Percentiles rank a stretch among this genome's conserved stretches.
Conservation (phyloP, 495 filamentous ascomycete genomes). For the Neurospora sp. region DNA sequence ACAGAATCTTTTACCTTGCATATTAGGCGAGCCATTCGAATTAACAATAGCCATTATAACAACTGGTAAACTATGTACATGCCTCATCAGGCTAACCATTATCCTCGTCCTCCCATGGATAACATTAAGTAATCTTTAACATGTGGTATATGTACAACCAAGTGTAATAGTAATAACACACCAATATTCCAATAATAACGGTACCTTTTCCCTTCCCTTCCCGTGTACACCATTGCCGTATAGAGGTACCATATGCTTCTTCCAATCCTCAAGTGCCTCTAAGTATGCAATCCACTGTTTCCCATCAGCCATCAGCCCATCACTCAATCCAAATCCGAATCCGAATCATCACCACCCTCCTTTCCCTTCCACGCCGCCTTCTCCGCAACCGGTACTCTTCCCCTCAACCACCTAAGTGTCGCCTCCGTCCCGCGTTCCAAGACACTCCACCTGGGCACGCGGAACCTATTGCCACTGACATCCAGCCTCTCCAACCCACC, state of each 20-base stretch:
- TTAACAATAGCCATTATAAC: background rate
- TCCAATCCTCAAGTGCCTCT: background rate
- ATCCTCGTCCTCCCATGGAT: background rate
- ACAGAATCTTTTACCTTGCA: background rate
- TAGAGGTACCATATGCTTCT: background rate
- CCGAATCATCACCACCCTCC: constrained; percentile 22
- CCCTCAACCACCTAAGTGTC: constrained; percentile 72
- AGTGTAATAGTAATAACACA: background rate
- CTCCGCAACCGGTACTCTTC: constrained; percentile 62
- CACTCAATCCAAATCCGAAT: constrained; percentile 25
- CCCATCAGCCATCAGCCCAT: background rate
- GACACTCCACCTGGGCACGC: constrained; percentile 78
- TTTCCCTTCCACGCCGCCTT: constrained; percentile 37
- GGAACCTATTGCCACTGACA: constrained; percentile 71
- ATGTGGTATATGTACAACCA: background rate
- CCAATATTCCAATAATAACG: background rate
- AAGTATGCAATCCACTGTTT: background rate
- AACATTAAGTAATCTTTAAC: background rate
- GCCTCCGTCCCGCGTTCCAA: constrained; percentile 83
- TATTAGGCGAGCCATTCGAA: background rate
- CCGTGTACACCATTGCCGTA: background rate
- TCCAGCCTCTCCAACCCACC: constrained; percentile 46
- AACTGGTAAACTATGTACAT: background rate
- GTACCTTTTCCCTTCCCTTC: background rate
- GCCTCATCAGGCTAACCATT: background rate